Evolutionary conservation across 176 grass and related monocot genomes (phyloP).

Genomic region (Neostapfia colusana): DNA sequence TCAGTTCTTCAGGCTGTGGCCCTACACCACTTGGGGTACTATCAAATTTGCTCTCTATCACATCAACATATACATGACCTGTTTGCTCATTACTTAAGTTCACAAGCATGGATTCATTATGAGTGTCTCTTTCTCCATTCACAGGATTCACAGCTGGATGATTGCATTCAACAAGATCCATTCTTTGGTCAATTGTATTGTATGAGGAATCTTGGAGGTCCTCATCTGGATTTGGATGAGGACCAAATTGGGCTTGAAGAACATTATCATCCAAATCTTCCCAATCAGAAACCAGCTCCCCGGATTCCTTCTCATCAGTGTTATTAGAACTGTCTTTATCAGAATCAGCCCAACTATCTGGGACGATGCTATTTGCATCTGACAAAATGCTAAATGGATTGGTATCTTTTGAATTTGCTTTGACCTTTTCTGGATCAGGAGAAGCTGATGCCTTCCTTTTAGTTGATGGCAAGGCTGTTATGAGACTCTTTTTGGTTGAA

Average conservation of each 20-base stretch:
- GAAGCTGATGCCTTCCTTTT: slow-evolving; percentile 20
- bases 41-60: slow-evolving; percentile 22
- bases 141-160: slow-evolving; percentile 34
- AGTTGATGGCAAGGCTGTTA: slow-evolving; percentile 7
- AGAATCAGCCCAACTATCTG: slow-evolving; percentile 41
- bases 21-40: slow-evolving; percentile 23
- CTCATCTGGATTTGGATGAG: slow-evolving; percentile 34
- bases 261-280: slow-evolving; percentile 51
- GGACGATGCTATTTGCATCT: slow-evolving; percentile 13
- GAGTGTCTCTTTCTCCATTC: slow-evolving; percentile 20
- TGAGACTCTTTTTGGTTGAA: slow-evolving; percentile 32
- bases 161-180: slow-evolving; percentile 32
- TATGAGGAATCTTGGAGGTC: slow-evolving; percentile 28
- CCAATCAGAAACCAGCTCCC: slow-evolving; percentile 46
- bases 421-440: slow-evolving; percentile 29
- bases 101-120: slow-evolving; percentile 33
- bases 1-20: slow-evolving; percentile 31
- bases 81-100: slow-evolving; percentile 10
- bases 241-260: slow-evolving; percentile 29
- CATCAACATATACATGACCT: slow-evolving; percentile 13
- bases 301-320: slow-evolving; percentile 39
- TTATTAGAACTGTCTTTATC: slow-evolving; percentile 39
- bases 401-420: slow-evolving; percentile 29
- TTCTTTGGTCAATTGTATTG: slow-evolving; percentile 39
- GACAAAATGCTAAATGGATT: slow-evolving; percentile 50